phyloP scores from a whole-genome alignment of 768 basidiomycete species.

The Sporobolomyces pararoseus region DNA sequence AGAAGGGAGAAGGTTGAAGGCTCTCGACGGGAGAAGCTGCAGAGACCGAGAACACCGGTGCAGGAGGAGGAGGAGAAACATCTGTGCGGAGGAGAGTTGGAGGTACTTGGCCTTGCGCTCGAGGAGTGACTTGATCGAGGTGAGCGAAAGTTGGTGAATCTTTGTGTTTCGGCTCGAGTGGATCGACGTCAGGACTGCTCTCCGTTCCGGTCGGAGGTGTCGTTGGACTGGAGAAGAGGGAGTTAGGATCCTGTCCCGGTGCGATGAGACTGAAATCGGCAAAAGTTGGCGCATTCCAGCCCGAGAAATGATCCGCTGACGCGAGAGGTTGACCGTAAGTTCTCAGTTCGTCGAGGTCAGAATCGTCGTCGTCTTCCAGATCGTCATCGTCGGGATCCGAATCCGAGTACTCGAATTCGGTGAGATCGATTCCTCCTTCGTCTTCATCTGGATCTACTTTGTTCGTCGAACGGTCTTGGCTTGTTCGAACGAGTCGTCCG shows the following conservation, averaged over 20 bases:
- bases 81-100: not conserved
- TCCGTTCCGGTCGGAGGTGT: slow-evolving; percentile 10
- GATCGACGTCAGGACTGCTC: slow-evolving; percentile 30
- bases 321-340: slow-evolving; percentile 17
- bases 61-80: slow-evolving; percentile 1
- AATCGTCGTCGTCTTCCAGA: slow-evolving; percentile 34
- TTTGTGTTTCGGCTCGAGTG: not conserved
- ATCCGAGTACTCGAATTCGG: slow-evolving; percentile 36
- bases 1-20: not conserved
- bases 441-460: slow-evolving; percentile 27
- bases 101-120: not conserved
- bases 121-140: slow-evolving; percentile 6
- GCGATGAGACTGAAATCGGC: slow-evolving; percentile 24
- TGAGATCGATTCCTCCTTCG: slow-evolving; percentile 23
- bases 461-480: slow-evolving; percentile 12
- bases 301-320: slow-evolving; percentile 30
- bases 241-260: not conserved
- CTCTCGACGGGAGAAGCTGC: not conserved
- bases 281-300: slow-evolving; percentile 25
- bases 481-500: slow-evolving; percentile 11
- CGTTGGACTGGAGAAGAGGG: not conserved
- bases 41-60: not conserved
- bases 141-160: slow-evolving; percentile 11
- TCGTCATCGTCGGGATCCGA: slow-evolving; percentile 23
- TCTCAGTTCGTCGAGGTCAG: slow-evolving; percentile 28